Conservation (phyloP, 148 eudicot genomes). For the Polygonum maritimum region DNA sequence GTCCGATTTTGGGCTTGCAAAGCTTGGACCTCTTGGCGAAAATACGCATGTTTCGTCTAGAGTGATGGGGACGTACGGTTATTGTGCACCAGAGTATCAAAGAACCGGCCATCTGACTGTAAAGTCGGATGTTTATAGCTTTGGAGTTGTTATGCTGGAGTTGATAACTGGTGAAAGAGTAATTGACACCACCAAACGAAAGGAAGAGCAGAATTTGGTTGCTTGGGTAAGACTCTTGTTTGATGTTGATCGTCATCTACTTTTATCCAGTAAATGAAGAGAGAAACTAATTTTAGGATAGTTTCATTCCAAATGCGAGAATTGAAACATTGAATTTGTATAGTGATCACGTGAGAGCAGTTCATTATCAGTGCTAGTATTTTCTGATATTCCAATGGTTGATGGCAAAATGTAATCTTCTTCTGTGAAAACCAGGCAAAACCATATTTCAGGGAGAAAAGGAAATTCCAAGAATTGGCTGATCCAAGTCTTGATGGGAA, state of each 20-base stretch:
- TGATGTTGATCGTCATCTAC: too few species aligned
- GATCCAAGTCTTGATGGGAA: slow-evolving; percentile 54
- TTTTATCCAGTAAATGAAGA: too few species aligned
- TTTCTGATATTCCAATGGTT: not conserved
- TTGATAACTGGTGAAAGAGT: slow-evolving; percentile 6
- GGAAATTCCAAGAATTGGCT: slow-evolving; percentile 36
- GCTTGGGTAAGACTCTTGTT: slow-evolving; percentile 11
- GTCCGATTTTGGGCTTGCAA: slow-evolving; percentile 54
- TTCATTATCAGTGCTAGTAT: not conserved
- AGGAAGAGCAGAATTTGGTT: slow-evolving; percentile 7
- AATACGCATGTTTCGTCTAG: slow-evolving; percentile 36
- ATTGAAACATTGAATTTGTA: too few species aligned
- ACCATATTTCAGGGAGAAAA: slow-evolving; percentile 51
- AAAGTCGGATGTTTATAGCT: slow-evolving; percentile 15
- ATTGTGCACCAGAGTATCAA: slow-evolving; percentile 57
- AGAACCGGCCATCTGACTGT: slow-evolving; percentile 11
- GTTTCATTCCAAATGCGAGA: too few species aligned
- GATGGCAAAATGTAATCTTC: not conserved
- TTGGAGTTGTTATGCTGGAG: slow-evolving; percentile 11
- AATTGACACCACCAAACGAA: slow-evolving; percentile 3
- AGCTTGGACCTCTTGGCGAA: slow-evolving; percentile 43
- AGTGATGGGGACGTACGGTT: slow-evolving; percentile 58
- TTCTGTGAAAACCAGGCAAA: slow-evolving; percentile 36
- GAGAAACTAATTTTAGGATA: too few species aligned
- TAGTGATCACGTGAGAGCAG: too few species aligned